Evolutionary conservation across 345 rosid species (phyloP).

Genomic region (Citrus australasica): DNA sequence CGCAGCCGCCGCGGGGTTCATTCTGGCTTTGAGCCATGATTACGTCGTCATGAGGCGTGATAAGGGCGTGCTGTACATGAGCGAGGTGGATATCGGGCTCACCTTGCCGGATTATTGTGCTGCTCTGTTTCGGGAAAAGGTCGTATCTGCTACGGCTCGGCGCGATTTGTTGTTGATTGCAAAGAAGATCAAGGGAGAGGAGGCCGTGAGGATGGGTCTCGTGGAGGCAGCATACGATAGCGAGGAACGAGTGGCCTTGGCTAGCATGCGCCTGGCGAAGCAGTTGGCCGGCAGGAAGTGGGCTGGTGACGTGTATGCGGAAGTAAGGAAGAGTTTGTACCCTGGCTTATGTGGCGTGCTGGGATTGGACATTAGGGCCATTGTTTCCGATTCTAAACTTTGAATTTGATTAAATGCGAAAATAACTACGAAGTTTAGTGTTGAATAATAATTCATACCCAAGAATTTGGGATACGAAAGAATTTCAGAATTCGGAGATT

Average conservation of each 20-base stretch:
- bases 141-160: conserved; percentile 36
- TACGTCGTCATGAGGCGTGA: conserved; percentile 64
- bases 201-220: conserved; percentile 53
- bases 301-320: conserved; percentile 61
- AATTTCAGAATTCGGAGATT: no score
- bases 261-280: conserved; percentile 45
- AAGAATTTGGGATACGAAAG: no score
- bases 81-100: conserved; percentile 66
- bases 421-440: no score
- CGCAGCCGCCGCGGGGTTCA: conserved; percentile 73
- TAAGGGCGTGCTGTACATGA: conserved; percentile 75
- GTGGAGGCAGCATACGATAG: conserved; percentile 52
- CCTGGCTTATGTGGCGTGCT: conserved; percentile 50
- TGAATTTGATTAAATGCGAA: neutral
- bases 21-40: conserved; percentile 64
- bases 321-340: conserved; percentile 72
- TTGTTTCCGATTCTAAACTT: conserved; percentile 35
- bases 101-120: conserved; percentile 56
- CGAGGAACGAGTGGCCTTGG: conserved; percentile 40
- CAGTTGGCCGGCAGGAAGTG: conserved; percentile 47
- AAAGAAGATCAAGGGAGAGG: conserved; percentile 54
- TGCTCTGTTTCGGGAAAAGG: conserved; percentile 45
- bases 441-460: no score
- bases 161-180: conserved; percentile 52
- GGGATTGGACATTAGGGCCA: conserved; percentile 23